These are phyloP conservation scores for Talaromyces pinophilus DNA, from an alignment of 2,329 filamentous ascomycete genomes.

Conservation along the genomic window DNA sequence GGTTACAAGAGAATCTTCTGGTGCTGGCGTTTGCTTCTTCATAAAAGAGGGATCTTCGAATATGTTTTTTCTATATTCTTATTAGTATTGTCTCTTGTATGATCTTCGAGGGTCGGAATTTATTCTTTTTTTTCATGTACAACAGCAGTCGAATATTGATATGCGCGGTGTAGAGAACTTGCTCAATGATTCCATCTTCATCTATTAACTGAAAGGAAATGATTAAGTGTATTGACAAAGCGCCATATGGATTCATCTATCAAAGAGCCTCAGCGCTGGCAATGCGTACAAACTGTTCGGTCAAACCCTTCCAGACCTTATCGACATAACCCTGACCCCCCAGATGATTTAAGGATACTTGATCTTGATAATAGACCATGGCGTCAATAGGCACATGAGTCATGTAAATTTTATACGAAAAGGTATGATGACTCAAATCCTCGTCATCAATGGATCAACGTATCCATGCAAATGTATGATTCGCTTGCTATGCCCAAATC, in stretches of 20 bases:
- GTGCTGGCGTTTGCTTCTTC: slow-evolving; percentile 15
- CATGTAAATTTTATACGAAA: neutral
- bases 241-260: neutral
- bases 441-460: neutral
- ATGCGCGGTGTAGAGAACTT: neutral
- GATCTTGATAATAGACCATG: neutral
- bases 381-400: neutral
- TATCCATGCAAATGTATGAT: neutral
- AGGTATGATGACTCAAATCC: neutral
- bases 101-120: neutral
- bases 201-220: neutral
- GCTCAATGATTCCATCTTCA: neutral
- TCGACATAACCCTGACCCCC: neutral
- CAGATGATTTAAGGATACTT: neutral
- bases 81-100: neutral
- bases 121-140: neutral
- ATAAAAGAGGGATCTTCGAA: slow-evolving; percentile 9
- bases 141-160: slow-evolving; percentile 8
- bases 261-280: neutral
- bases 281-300: neutral
- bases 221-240: neutral
- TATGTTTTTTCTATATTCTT: neutral
- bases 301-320: neutral
- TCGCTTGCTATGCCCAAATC: neutral
- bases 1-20: slow-evolving; percentile 9